Conservation (phyloP, 495 filamentous ascomycete genomes). For the Talaromyces ruber region DNA sequence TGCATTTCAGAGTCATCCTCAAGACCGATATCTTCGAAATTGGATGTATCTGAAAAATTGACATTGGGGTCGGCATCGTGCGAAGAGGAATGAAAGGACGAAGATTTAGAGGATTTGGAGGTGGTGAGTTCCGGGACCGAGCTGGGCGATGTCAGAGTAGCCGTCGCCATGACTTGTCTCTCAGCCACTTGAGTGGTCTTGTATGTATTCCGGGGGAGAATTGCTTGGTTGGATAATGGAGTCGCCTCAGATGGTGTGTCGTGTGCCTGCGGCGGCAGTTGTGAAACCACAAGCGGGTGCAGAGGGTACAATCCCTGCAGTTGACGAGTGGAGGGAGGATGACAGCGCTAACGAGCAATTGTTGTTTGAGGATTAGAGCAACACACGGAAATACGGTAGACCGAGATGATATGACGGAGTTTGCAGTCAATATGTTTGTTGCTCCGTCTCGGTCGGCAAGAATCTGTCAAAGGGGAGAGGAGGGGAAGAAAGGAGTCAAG, state of each 20-base stretch:
- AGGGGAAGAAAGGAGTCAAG: neutral
- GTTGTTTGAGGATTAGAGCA: neutral
- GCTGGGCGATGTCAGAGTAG: constrained; percentile 47
- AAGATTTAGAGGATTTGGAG: constrained; percentile 85
- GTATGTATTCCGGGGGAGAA: neutral
- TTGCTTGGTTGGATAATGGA: neutral
- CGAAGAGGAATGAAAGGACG: constrained; percentile 75
- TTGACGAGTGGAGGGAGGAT: neutral
- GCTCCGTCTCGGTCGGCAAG: neutral
- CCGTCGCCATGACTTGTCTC: neutral
- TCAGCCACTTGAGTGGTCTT: neutral
- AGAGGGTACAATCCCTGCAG: neutral
- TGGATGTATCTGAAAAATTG: constrained; percentile 57
- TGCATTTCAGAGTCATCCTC: constrained; percentile 50
- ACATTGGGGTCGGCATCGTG: constrained; percentile 56
- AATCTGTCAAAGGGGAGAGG: neutral
- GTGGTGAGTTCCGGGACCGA: constrained; percentile 78
- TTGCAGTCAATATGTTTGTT: neutral
- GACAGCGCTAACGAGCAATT: neutral
- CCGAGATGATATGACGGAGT: neutral
- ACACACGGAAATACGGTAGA: neutral
- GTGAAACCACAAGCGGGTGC: neutral
- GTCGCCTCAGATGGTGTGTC: neutral
- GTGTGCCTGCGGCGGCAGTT: neutral
- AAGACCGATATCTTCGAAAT: constrained; percentile 93